Base-by-base conservation (phyloP, 495 filamentous ascomycete genomes). In the Penicillium atrosanguineum region DNA sequence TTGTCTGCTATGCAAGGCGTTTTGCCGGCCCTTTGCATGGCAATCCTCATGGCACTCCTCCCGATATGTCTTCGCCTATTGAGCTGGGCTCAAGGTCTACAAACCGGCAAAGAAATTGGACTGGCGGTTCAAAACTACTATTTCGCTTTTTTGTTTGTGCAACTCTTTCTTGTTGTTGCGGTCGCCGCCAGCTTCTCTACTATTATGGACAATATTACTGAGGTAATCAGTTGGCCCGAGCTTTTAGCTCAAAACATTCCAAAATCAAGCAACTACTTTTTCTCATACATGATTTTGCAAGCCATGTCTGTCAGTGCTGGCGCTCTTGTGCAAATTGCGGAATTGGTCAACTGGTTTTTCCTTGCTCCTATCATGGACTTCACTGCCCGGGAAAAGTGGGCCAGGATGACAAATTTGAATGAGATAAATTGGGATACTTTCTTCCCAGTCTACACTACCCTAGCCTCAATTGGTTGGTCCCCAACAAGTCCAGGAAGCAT, bases 261-360 rank as follows among this genome's bases (percentile, higher is more conserved):
- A 34, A 87, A 85, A 69, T 89, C 92, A 2, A 87, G 89, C 55
- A 95, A 97, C 65, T 97, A 96, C 71, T 98, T 97, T 76, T 97
- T 97, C 76, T 91, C 89, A 4, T 98, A 98, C 76, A 91, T 98
- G 85, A 85, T 97, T 66, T 83, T 98, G 19, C 95, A 97, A 64
- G 90, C 91, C n/a, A 79, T 98, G 61, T 88, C 88, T 52, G 87
- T 88, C 59, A 95, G 90, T 70, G 92, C 93, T 23, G 91, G 90
- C 61, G 90, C 90, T 11, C 76, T 98, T 11, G 77, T 96, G n/a
- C 95, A 98, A 62, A 83, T 95, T 45, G 80, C 81, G 21, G 83
- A 81, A 23, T 73, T 96, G 15, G 67, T 91, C 44, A 77, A 87
- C 55, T 95, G 90, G 83, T 97, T 91, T 60, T 68, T 97, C 39